phyloP scores from a whole-genome alignment of 805 yeast genomes.

The Candida andamanensis region DNA sequence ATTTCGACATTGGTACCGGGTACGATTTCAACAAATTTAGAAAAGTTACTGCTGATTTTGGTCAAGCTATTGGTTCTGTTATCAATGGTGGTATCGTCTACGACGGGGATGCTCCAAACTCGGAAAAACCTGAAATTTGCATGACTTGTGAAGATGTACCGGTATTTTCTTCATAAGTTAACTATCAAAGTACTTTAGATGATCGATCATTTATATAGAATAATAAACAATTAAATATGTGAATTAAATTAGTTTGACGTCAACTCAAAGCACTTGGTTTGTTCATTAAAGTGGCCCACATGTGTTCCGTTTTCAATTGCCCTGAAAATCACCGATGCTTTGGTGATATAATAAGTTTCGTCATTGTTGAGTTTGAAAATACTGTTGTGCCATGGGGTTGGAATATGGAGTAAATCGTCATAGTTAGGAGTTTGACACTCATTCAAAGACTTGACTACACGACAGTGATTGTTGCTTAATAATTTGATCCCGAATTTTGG shows the following conservation, averaged over 20 bases:
- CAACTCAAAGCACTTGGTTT: slow-evolving; percentile 9
- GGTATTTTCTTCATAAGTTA: slow-evolving; percentile 2
- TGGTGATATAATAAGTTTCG: slow-evolving; percentile 21
- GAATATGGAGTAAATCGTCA: slow-evolving; percentile 55
- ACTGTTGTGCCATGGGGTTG: slow-evolving; percentile 65
- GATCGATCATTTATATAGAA: no score
- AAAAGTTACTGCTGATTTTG: slow-evolving; percentile 11
- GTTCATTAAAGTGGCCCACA: slow-evolving; percentile 20
- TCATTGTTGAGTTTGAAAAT: slow-evolving; percentile 38
- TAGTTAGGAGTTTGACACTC: slow-evolving; percentile 33
- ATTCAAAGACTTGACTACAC: slow-evolving; percentile 43
- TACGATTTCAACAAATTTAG: slow-evolving; percentile 11
- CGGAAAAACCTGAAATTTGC: slow-evolving; percentile 14
- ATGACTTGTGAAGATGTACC: slow-evolving; percentile 12
- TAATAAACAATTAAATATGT: no score
- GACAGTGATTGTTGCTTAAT: slow-evolving; percentile 40
- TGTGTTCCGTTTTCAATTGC: slow-evolving; percentile 17
- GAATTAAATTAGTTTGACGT: neutral
- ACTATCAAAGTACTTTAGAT: no score
- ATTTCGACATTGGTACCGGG: slow-evolving; percentile 15
- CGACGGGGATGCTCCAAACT: slow-evolving; percentile 12
- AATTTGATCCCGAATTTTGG: slow-evolving; percentile 56
- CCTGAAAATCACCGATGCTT: slow-evolving; percentile 15
- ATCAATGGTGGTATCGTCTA: slow-evolving; percentile 14
- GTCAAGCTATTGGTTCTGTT: slow-evolving; percentile 14